These are phyloP conservation scores for Phytophthora idaei DNA, from an alignment of 352 stramenopile species.

Conservation along the genomic window DNA sequence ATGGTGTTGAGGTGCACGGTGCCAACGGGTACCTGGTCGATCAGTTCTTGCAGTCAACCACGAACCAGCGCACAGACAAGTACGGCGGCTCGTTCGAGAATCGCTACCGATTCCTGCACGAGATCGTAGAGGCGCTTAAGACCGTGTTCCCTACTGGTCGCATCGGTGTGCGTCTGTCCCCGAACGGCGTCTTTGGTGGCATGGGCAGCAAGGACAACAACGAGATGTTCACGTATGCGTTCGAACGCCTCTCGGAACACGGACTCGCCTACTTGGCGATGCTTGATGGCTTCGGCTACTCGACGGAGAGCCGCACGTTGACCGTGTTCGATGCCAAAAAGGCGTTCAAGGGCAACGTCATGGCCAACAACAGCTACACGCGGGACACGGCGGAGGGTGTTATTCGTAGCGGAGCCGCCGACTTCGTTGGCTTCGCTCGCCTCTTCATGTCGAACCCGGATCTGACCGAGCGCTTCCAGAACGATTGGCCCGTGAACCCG, in stretches of 20 bases:
- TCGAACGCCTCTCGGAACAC: too few relatives aligned
- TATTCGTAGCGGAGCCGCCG: too few relatives aligned
- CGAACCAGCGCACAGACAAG: slow-evolving; percentile 19
- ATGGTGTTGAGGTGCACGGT: slow-evolving; percentile 18
- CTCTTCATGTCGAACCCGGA: too few relatives aligned
- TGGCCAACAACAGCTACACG: too few relatives aligned
- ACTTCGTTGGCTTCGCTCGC: too few relatives aligned
- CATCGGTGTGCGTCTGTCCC: slow-evolving; percentile 18
- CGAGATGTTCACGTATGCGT: not conserved
- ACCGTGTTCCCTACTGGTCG: not conserved
- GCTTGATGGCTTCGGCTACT: not conserved
- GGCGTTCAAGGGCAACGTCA: too few relatives aligned
- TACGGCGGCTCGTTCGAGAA: slow-evolving; percentile 24
- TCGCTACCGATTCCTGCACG: slow-evolving; percentile 11
- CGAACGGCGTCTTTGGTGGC: slow-evolving; percentile 15
- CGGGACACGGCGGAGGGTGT: too few relatives aligned
- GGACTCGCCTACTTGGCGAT: too few relatives aligned
- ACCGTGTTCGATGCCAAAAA: too few relatives aligned
- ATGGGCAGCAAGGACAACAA: slow-evolving; percentile 26
- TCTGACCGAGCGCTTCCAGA: too few relatives aligned
- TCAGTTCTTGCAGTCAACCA: slow-evolving; percentile 24
- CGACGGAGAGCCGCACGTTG: not conserved
- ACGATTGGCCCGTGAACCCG: too few relatives aligned
- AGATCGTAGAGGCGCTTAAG: too few relatives aligned
- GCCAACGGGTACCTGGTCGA: slow-evolving; percentile 15